A percentile compares a stretch with the other conserved stretches of the same genome.
These are phyloP conservation scores for Nothomitra cinnamomea DNA, from an alignment of 2,329 filamentous ascomycete species.

Conservation along the genomic window DNA sequence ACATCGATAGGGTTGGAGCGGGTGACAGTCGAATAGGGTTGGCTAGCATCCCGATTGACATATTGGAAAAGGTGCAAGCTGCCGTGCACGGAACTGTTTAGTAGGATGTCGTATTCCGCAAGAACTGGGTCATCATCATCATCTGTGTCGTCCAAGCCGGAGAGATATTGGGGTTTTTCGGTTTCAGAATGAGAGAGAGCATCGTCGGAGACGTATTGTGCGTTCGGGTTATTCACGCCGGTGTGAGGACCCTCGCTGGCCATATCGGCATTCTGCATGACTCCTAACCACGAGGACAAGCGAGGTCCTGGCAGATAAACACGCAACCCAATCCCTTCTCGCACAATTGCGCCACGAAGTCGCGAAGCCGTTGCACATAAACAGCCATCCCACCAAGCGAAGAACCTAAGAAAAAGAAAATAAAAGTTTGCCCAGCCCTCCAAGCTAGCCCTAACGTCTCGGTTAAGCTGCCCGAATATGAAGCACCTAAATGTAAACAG, in stretches of 20 bases:
- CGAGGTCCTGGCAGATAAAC: no score
- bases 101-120: constrained; percentile 61
- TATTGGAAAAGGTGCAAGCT: constrained; percentile 77
- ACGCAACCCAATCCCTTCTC: no score
- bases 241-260: no score
- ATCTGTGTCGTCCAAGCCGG: constrained; percentile 6
- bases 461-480: not conserved
- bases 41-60: constrained; percentile 52
- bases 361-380: no score
- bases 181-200: not conserved
- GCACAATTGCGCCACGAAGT: no score
- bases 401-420: no score
- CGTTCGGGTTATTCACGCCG: no score
- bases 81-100: constrained; percentile 56
- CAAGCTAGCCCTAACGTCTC: constrained; percentile 1
- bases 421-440: not conserved
- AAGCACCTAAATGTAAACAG: no score
- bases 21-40: constrained; percentile 41
- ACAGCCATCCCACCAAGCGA: no score
- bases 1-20: constrained; percentile 49
- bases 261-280: no score
- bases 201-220: not conserved
- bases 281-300: no score
- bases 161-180: not conserved
- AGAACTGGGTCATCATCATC: constrained; percentile 29